phyloP scores from a whole-genome alignment of 129 eudicot genomes.

The Helichrysum umbraculigerum region DNA sequence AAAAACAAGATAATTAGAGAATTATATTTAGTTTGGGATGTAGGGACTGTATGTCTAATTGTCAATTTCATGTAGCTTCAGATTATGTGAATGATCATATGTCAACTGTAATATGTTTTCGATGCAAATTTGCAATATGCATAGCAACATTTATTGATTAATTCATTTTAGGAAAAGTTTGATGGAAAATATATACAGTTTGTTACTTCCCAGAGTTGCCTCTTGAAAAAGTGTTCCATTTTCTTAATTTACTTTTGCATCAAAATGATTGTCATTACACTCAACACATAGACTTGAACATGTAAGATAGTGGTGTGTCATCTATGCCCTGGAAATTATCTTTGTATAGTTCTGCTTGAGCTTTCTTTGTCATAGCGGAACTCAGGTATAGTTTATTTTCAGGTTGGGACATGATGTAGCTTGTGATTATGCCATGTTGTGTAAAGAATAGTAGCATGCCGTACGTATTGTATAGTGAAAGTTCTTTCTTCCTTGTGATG shows the following conservation, averaged over 20 bases:
- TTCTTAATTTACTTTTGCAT: neutral
- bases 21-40: neutral
- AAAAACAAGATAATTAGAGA: neutral
- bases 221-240: neutral
- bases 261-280: conserved; percentile 1
- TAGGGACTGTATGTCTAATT: neutral
- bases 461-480: neutral
- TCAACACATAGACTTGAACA: neutral
- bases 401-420: neutral
- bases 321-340: neutral
- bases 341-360: neutral
- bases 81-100: neutral
- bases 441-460: neutral
- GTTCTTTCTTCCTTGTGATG: neutral
- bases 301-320: neutral
- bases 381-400: too few species aligned
- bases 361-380: neutral
- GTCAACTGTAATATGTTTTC: neutral
- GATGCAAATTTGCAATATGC: neutral
- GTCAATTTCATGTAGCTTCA: conserved; percentile 5
- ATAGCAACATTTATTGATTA: neutral
- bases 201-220: conserved; percentile 2
- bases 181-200: neutral
- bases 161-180: neutral
- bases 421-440: neutral